phyloP scores from a whole-genome alignment of 2,329 filamentous ascomycete genomes.

The Pseudogymnoascus sp. region DNA sequence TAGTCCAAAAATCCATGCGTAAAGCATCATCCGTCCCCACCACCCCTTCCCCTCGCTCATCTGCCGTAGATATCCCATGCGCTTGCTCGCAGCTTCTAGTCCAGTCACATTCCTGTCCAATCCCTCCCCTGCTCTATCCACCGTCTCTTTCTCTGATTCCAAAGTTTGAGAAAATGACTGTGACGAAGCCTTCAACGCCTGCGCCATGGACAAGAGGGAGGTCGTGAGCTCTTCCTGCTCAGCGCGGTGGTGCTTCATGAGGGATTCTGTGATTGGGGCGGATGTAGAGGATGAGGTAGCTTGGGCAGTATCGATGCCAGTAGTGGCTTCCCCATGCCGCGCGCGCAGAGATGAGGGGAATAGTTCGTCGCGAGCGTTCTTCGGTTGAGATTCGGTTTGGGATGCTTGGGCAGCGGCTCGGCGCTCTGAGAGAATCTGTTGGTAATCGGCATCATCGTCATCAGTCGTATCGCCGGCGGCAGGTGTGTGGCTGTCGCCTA shows the following conservation, averaged over 20 bases:
- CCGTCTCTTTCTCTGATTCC: conserved; percentile 62
- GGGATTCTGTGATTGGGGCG: conserved; percentile 52
- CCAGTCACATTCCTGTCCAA: conserved; percentile 68
- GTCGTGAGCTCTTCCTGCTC: conserved; percentile 79
- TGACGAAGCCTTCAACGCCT: conserved; percentile 67
- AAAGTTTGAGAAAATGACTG: conserved; percentile 63
- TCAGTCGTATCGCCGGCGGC: conserved; percentile 16
- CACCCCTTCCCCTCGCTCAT: conserved; percentile 87
- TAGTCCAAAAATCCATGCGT: conserved; percentile 73
- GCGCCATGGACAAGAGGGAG: conserved; percentile 74
- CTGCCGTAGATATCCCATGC: conserved; percentile 67
- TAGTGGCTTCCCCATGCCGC: conserved; percentile 13
- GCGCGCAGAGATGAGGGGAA: conserved; percentile 18
- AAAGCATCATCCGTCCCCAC: conserved; percentile 77
- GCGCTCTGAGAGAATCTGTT: conserved; percentile 10
- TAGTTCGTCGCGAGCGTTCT: conserved; percentile 10
- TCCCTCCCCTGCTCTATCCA: conserved; percentile 63
- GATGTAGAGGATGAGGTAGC: conserved; percentile 23
- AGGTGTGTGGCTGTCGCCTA: conserved; percentile 42
- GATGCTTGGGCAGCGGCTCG: background rate
- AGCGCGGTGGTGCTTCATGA: conserved; percentile 66
- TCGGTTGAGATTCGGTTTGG: conserved; percentile 6
- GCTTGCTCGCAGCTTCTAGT: conserved; percentile 66
- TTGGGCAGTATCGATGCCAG: conserved; percentile 10
- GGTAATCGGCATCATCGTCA: conserved; percentile 2